Evolutionary conservation across 495 filamentous ascomycete genomes (phyloP).

Genomic region (Saxispiralis lemnorum): DNA sequence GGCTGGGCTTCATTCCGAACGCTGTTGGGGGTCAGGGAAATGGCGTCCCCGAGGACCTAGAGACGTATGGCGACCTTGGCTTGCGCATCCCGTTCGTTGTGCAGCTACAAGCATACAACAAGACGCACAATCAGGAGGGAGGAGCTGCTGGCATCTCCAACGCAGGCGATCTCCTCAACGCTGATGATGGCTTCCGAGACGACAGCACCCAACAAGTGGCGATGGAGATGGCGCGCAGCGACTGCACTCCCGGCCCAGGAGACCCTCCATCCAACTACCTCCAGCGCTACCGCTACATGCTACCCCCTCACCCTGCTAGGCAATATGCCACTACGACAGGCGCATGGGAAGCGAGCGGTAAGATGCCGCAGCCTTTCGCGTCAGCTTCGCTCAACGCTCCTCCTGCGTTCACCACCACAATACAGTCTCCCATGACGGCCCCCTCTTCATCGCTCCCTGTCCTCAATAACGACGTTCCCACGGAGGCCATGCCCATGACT

Average conservation of each 20-base stretch:
- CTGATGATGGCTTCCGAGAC: too few species aligned
- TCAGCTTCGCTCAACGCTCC: neutral
- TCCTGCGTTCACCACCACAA: too few species aligned
- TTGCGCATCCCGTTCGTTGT: conserved; percentile 18
- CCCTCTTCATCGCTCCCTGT: too few species aligned
- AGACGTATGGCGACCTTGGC: conserved; percentile 13
- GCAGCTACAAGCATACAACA: conserved; percentile 12
- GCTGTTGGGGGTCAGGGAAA: conserved; percentile 3
- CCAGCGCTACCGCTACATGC: conserved; percentile 6
- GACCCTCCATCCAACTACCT: neutral
- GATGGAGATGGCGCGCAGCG: too few species aligned
- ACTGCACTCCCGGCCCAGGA: too few species aligned
- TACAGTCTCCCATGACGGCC: too few species aligned
- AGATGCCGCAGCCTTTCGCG: conserved; percentile 3
- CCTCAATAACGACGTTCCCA: too few species aligned
- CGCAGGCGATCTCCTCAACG: too few species aligned
- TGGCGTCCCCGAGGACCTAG: conserved; percentile 13
- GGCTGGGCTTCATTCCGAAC: conserved; percentile 11
- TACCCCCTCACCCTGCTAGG: conserved; percentile 4
- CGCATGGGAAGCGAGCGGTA: conserved; percentile 7
- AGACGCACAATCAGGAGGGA: too few species aligned
- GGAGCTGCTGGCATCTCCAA: too few species aligned
- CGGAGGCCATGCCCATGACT: neutral
- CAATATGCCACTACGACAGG: conserved; percentile 8
- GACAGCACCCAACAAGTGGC: too few species aligned